Evolutionary conservation across 1,284 basidiomycete genomes (phyloP), one percentile per base, ranked within the genome.

Genomic region (Naganishia cerealis): DNA sequence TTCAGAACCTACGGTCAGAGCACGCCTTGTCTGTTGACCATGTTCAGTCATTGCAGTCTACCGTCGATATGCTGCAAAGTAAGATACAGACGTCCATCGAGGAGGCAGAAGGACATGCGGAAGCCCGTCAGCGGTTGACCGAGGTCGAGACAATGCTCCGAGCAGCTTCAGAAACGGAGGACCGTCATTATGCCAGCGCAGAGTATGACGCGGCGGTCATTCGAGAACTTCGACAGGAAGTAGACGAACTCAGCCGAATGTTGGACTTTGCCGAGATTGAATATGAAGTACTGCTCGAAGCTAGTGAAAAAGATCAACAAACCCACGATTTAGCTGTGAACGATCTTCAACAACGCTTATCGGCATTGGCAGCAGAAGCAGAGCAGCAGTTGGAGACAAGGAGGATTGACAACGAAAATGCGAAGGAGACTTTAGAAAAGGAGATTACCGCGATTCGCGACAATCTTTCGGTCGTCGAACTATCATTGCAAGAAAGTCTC

Each of bases 191-290:
- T 18, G 16, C 13, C 2, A 26, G 54, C 15, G 40, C 53, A 24
- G 61, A 63, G 15, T 38, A 54, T 16, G 38, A 63, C 38, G 16
- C 53, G 15, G 38, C 61, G 13, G 39, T 54, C n/a, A 53, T 63
- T 29, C 39, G 24, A 9, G 50, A 53, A 43, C 61, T 69, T 7
- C 21, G 29, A 7, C 38, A 48, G n/a, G 48, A 61, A 26, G 21
- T 65, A 3, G 42, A 66, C 10, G 67, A 69, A 33, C 29, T 43
- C 16, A 55, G 42, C 29, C 58, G 69, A 18, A 57, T 67, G 50
- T 66, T 70, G 10, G 38, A 53, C 1, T 70, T 67, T 26, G 69
- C 69, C 46, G 69, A 70, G 26, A 50, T 65, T 9, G 69, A 70
- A 46, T 62, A 67, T 29, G 42, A 52, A 52, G 57, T 63, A 18